Evolutionary conservation across 768 basidiomycete genomes (phyloP), one percentile per base, ranked within the genome.

Genomic region (Lyophyllum decastes): DNA sequence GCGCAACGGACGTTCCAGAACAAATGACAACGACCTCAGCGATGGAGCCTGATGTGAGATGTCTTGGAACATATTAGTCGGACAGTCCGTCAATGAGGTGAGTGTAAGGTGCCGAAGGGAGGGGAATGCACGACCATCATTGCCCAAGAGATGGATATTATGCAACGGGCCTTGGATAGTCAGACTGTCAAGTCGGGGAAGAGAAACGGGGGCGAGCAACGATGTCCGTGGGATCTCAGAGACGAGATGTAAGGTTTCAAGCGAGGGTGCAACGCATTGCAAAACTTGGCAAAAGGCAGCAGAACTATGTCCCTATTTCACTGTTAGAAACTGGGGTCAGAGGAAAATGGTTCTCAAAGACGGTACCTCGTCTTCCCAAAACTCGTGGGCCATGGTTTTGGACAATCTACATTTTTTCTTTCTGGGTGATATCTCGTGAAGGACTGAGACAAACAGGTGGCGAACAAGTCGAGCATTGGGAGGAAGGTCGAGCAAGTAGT

Each of bases 161-260:
- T 52, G 72, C 54, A 73, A 68, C 11, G 67, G 69, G n/a, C 71
- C 67, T 12, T 66, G 58, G 1, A 73, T 51, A 19, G 68, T 67
- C 14, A 72, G 57, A 19, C 68, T 69, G n/a, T 46, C 40, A 9
- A 72, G 59, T 22, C 49, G 44, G 6, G 73, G 71, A 30, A 73
- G 64, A 12, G 66, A 61, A 9, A 67, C 44, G 4, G 63, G 49
- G 27, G 60, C 59, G 11, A 68, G 48, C 25, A 66, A 51, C 14
- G 50, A 61, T 12, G 61, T 58, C 49, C 70, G 43, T 24, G 62
- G 49, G 30, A 66, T 40, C n/a, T 66, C 57, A 10, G 68, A 68
- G 10, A 68, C 64, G 19, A 73, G 35, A 53, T 67, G 60, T 22
- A 72, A 61, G 1, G 69, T 57, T 33, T 58, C 40, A 44, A 72